phyloP scores from a whole-genome alignment of 495 filamentous ascomycete genomes.

The Podospora fimiseda region DNA sequence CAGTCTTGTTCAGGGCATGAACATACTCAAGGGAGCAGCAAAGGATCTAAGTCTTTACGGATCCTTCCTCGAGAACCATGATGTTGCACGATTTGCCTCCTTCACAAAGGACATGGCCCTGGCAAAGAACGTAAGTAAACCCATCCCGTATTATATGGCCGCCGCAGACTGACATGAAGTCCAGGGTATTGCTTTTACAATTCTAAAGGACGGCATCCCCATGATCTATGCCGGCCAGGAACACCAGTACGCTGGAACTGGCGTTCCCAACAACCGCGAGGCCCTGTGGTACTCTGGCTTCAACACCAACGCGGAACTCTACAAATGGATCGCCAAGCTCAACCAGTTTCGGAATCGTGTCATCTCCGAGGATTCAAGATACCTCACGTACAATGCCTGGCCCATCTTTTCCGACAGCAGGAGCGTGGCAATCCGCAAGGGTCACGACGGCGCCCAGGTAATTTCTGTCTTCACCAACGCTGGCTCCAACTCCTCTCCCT shows the following conservation, averaged over 20 bases:
- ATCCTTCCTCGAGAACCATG: slow-evolving; percentile 77
- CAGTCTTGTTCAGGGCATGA: slow-evolving; percentile 53
- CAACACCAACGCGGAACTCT: slow-evolving; percentile 51
- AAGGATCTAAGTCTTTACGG: slow-evolving; percentile 59
- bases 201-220: slow-evolving; percentile 55
- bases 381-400: slow-evolving; percentile 48
- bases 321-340: slow-evolving; percentile 47
- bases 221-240: slow-evolving; percentile 58
- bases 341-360: slow-evolving; percentile 55
- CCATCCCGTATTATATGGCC: neutral
- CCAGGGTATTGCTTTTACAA: slow-evolving; percentile 64
- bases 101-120: slow-evolving; percentile 43
- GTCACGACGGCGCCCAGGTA: slow-evolving; percentile 45
- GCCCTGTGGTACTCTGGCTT: slow-evolving; percentile 67
- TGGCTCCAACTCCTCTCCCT: slow-evolving; percentile 43
- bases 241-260: slow-evolving; percentile 56
- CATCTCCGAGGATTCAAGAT: slow-evolving; percentile 39
- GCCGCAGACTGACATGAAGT: no score
- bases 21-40: slow-evolving; percentile 40
- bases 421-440: slow-evolving; percentile 62
- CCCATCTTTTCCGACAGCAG: slow-evolving; percentile 51
- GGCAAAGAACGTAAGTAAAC: slow-evolving; percentile 20
- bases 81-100: slow-evolving; percentile 60
- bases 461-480: slow-evolving; percentile 57
- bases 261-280: slow-evolving; percentile 62